phyloP scores from a whole-genome alignment of 2,329 filamentous ascomycete genomes.

The Chalara sp. region DNA sequence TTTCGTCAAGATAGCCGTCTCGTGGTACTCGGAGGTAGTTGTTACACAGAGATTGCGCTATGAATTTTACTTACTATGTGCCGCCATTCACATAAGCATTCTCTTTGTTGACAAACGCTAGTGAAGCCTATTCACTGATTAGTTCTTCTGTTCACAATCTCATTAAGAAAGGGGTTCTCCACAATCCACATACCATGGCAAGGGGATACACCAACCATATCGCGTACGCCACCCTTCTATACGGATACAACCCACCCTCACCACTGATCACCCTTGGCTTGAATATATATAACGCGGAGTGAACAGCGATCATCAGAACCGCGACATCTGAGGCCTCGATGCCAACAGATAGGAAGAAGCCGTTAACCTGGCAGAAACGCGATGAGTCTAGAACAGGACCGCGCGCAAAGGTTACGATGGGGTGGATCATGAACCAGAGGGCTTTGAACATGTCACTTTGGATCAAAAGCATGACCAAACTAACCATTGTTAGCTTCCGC shows the following conservation, averaged over 20 bases:
- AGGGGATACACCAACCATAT: conserved; percentile 52
- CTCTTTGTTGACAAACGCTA: conserved; percentile 54
- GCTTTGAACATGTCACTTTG: conserved; percentile 66
- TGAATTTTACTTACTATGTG: conserved; percentile 35
- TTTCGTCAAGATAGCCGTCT: too few relatives aligned
- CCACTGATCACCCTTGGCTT: conserved; percentile 41
- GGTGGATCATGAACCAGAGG: conserved; percentile 60
- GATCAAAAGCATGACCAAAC: conserved; percentile 68
- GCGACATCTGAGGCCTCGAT: conserved; percentile 65
- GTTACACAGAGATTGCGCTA: too few relatives aligned
- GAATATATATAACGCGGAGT: conserved; percentile 67
- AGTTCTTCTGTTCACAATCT: too few relatives aligned
- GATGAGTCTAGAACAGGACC: conserved; percentile 45
- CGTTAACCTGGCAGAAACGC: conserved; percentile 59
- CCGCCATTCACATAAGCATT: conserved; percentile 55
- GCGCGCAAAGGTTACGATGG: conserved; percentile 47
- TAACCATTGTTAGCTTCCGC: conserved; percentile 27
- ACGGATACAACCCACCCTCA: conserved; percentile 61
- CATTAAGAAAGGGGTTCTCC: too few relatives aligned
- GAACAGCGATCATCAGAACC: conserved; percentile 66
- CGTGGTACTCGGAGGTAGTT: too few relatives aligned
- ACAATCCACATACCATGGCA: conserved; percentile 31
- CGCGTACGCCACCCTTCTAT: conserved; percentile 52
- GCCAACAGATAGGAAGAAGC: conserved; percentile 60
- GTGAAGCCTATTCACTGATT: conserved; percentile 32